phyloP scores from a whole-genome alignment of 495 filamentous ascomycete species.

The Cercophora newfieldiana region DNA sequence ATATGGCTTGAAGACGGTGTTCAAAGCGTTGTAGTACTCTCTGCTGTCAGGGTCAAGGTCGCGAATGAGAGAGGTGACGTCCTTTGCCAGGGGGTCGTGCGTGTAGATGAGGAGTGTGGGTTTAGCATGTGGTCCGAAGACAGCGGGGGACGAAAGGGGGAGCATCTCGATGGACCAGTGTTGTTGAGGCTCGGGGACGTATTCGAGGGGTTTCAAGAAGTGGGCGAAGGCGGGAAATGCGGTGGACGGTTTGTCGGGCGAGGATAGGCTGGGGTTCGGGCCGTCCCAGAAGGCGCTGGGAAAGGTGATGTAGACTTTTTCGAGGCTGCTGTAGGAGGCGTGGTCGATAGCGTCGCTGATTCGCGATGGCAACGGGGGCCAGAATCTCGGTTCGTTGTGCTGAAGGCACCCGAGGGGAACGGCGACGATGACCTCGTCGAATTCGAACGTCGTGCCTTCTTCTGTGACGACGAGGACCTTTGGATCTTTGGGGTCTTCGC shows the following conservation, averaged over 20 bases:
- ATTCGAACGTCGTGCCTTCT: conserved; percentile 53
- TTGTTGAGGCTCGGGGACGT: conserved; percentile 65
- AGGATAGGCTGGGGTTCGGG: conserved; percentile 13
- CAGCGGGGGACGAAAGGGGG: conserved; percentile 53
- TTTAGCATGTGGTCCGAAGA: conserved; percentile 49
- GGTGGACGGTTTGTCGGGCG: no score
- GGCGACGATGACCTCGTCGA: conserved; percentile 86
- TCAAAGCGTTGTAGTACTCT: conserved; percentile 43
- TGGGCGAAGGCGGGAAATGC: conserved; percentile 39
- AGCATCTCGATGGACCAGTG: conserved; percentile 79
- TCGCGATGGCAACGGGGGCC: conserved; percentile 64
- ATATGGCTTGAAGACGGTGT: conserved; percentile 69
- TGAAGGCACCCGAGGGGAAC: conserved; percentile 88
- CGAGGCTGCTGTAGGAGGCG: conserved; percentile 83
- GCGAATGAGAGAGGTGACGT: conserved; percentile 43
- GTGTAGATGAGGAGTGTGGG: conserved; percentile 95
- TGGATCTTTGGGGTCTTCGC: conserved; percentile 33
- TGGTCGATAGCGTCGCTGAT: conserved; percentile 69
- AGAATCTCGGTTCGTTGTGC: conserved; percentile 66
- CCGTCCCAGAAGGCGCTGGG: conserved; percentile 61
- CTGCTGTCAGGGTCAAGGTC: conserved; percentile 38
- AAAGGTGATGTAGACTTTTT: conserved; percentile 90
- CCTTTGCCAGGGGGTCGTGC: conserved; percentile 62
- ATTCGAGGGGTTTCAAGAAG: conserved; percentile 68
- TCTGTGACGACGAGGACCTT: conserved; percentile 55